phyloP scores from a whole-genome alignment of 2,329 filamentous ascomycete genomes.

The Exophiala dermatitidis region DNA sequence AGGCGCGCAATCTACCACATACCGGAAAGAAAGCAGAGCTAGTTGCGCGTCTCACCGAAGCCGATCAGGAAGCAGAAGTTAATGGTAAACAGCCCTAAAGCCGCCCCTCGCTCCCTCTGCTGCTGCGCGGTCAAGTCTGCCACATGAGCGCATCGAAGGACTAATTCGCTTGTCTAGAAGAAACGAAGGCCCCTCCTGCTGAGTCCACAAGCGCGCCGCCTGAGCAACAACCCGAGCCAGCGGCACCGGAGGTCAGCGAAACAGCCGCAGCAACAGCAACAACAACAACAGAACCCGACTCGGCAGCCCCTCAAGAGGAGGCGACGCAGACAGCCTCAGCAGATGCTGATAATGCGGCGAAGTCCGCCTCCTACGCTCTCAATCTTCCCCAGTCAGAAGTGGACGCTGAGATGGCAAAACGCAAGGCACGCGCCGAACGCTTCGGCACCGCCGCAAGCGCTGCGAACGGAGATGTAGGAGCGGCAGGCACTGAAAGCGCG shows the following conservation, averaged over 20 bases:
- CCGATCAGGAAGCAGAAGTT: slow-evolving; percentile 31
- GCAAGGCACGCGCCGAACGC: slow-evolving; percentile 44
- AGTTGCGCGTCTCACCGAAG: slow-evolving; percentile 41
- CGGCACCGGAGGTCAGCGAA: slow-evolving; percentile 15
- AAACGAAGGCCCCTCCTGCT: slow-evolving; percentile 25
- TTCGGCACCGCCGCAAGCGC: slow-evolving; percentile 36
- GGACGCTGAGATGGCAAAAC: slow-evolving; percentile 43
- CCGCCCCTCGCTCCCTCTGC: neutral
- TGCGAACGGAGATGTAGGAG: slow-evolving; percentile 27
- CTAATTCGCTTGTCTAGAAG: slow-evolving; percentile 4
- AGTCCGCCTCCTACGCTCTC: slow-evolving; percentile 32
- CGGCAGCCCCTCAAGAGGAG: slow-evolving; percentile 11
- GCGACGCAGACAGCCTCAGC: slow-evolving; percentile 12
- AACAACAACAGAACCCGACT: neutral
- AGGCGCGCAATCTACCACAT: slow-evolving; percentile 41
- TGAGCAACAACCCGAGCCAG: slow-evolving; percentile 23
- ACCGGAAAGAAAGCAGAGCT: slow-evolving; percentile 46
- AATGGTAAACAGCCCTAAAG: slow-evolving; percentile 8
- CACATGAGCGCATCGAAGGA: neutral
- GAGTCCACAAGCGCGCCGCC: slow-evolving; percentile 31
- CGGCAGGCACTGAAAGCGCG: slow-evolving; percentile 32
- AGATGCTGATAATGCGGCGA: slow-evolving; percentile 19
- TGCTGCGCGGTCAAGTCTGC: neutral
- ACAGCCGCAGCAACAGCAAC: slow-evolving; percentile 29
- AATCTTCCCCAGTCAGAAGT: slow-evolving; percentile 39